phyloP scores from a whole-genome alignment of 148 eudicot genomes.

The Silene conica region DNA sequence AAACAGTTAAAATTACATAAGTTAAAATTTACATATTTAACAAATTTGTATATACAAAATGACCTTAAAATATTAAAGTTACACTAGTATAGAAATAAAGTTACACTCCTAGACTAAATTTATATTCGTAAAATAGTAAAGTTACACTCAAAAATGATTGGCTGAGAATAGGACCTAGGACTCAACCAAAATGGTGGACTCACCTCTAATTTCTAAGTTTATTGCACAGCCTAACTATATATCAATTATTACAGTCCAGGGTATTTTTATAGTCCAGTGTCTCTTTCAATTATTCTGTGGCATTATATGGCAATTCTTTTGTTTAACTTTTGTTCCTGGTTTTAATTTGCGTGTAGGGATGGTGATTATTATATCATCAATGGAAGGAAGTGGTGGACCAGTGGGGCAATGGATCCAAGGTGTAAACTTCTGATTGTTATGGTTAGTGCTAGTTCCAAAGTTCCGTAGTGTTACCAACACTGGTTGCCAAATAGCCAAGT shows the following conservation, averaged over 20 bases:
- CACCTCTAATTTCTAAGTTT: not conserved
- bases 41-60: no score
- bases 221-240: not conserved
- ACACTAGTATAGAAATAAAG: no score
- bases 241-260: no score
- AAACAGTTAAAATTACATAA: no score
- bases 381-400: slow-evolving; percentile 99
- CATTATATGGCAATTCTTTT: not conserved
- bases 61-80: no score
- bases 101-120: no score
- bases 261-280: not conserved
- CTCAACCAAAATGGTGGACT: no score
- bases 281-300: not conserved
- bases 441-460: slow-evolving; percentile 45
- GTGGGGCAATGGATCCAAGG: slow-evolving; percentile 99
- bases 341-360: slow-evolving; percentile 42
- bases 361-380: slow-evolving; percentile 82
- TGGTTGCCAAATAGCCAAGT: not conserved
- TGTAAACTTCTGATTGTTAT: slow-evolving; percentile 87
- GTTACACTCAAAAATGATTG: no score
- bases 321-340: slow-evolving; percentile 3
- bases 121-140: no score
- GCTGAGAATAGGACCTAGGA: no score
- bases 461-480: not conserved
- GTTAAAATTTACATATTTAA: no score